These are phyloP conservation scores for Jatropha multifida DNA, from an alignment of 441 rosid species.

Conservation along the genomic window DNA sequence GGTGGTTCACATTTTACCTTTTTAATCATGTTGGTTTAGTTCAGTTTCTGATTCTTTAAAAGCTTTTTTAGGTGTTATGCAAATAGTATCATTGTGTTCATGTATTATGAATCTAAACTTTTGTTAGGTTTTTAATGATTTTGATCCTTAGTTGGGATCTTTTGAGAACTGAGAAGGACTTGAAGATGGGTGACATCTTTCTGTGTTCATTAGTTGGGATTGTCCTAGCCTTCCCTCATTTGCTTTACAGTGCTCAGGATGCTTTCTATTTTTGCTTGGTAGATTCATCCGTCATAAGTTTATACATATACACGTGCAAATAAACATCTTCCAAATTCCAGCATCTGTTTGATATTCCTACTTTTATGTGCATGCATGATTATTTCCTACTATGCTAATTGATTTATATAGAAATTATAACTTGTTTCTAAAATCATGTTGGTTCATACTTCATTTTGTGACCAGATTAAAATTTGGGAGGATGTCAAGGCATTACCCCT, in stretches of 20 bases:
- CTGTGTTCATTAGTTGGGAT: not conserved
- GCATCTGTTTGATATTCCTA: not conserved
- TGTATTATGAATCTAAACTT: not conserved
- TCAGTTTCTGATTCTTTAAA: not conserved
- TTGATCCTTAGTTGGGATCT: not conserved
- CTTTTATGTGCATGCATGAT: not conserved
- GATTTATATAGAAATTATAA: not conserved
- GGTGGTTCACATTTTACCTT: slow-evolving; percentile 7
- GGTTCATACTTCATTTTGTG: not conserved
- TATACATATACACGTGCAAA: too few relatives aligned
- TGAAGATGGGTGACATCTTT: not conserved
- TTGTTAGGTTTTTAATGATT: not conserved
- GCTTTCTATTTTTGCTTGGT: not conserved
- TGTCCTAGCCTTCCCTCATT: not conserved
- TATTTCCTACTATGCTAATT: not conserved
- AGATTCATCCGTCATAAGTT: too few relatives aligned
- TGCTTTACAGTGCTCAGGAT: not conserved
- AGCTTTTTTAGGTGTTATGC: not conserved
- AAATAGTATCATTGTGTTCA: not conserved
- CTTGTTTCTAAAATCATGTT: not conserved
- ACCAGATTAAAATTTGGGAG: slow-evolving; percentile 89
- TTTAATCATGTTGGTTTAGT: slow-evolving; percentile 1
- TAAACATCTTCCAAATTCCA: too few relatives aligned
- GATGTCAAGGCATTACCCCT: slow-evolving; percentile 65
- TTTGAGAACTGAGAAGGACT: not conserved